A percentile compares a stretch with the other conserved stretches of the same genome.
Conservation (phyloP, 306 rosid genomes). For the Styphnolobium japonicum region DNA sequence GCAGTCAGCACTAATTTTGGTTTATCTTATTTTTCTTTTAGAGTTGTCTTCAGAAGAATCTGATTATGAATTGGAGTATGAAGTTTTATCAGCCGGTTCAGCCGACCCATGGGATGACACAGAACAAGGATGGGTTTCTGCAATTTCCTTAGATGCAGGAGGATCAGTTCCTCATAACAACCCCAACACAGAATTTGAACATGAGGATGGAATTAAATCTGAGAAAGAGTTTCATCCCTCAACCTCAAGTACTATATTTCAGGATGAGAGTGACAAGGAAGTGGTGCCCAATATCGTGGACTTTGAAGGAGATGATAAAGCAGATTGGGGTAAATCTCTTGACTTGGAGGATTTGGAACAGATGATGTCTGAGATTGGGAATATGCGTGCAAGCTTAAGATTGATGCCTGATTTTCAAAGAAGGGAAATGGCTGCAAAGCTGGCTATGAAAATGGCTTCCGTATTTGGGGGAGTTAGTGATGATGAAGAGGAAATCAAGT, state of each 20-base stretch:
- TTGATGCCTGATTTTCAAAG: slow-evolving; percentile 79
- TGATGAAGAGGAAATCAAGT: slow-evolving; percentile 44
- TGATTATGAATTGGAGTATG: slow-evolving; percentile 65
- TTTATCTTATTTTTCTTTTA: slow-evolving; percentile 22
- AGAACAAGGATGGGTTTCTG: slow-evolving; percentile 50
- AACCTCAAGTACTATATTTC: slow-evolving; percentile 27
- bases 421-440: slow-evolving; percentile 76
- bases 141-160: slow-evolving; percentile 34
- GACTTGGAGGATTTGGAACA: slow-evolving; percentile 71
- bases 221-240: slow-evolving; percentile 32
- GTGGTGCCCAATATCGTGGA: background rate
- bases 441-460: slow-evolving; percentile 72
- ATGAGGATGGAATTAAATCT: slow-evolving; percentile 18
- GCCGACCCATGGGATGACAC: slow-evolving; percentile 64
- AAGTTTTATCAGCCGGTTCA: slow-evolving; percentile 57
- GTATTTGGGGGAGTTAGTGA: slow-evolving; percentile 64
- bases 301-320: slow-evolving; percentile 25
- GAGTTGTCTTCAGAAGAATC: slow-evolving; percentile 70
- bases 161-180: slow-evolving; percentile 9
- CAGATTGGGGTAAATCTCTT: slow-evolving; percentile 16
- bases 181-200: slow-evolving; percentile 11
- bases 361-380: slow-evolving; percentile 74
- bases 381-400: slow-evolving; percentile 60
- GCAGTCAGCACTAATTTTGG: slow-evolving; percentile 13
- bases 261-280: slow-evolving; percentile 32